Evolutionary conservation across 2,329 filamentous ascomycete genomes (phyloP).

Genomic region (Ophiostoma sp.): DNA sequence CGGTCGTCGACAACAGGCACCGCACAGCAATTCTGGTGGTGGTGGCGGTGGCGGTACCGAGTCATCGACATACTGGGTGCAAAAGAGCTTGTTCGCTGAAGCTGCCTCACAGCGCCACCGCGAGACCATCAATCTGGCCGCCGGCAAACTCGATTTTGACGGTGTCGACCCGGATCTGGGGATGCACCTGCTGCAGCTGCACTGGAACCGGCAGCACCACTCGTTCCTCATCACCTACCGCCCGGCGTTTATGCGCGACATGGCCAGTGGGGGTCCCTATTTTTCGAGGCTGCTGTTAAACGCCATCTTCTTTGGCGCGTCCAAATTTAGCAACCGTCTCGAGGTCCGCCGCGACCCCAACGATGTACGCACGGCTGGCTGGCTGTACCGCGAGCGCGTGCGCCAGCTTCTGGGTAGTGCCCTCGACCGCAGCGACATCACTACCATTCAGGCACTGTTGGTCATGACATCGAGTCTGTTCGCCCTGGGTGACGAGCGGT

Average conservation of each 20-base stretch:
- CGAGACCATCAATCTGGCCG: conserved; percentile 48
- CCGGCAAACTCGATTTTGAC: conserved; percentile 55
- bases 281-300: conserved; percentile 47
- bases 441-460: conserved; percentile 55
- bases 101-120: conserved; percentile 51
- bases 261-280: conserved; percentile 56
- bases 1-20: conserved; percentile 27
- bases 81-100: conserved; percentile 49
- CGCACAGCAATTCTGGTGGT: conserved; percentile 29
- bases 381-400: conserved; percentile 49
- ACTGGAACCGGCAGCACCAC: conserved; percentile 57
- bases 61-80: conserved; percentile 43
- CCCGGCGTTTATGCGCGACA: conserved; percentile 53
- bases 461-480: conserved; percentile 54
- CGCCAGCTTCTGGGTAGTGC: conserved; percentile 47
- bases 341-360: conserved; percentile 45
- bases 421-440: conserved; percentile 52
- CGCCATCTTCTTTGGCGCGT: conserved; percentile 28
- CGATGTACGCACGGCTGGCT: conserved; percentile 51
- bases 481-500: conserved; percentile 49
- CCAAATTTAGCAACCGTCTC: conserved; percentile 47
- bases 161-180: conserved; percentile 54
- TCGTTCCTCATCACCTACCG: conserved; percentile 52
- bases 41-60: conserved; percentile 23
- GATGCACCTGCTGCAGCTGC: conserved; percentile 51